These are phyloP conservation scores for Nothophytophthora sp. DNA, from an alignment of 352 stramenopile genomes.

Conservation along the genomic window DNA sequence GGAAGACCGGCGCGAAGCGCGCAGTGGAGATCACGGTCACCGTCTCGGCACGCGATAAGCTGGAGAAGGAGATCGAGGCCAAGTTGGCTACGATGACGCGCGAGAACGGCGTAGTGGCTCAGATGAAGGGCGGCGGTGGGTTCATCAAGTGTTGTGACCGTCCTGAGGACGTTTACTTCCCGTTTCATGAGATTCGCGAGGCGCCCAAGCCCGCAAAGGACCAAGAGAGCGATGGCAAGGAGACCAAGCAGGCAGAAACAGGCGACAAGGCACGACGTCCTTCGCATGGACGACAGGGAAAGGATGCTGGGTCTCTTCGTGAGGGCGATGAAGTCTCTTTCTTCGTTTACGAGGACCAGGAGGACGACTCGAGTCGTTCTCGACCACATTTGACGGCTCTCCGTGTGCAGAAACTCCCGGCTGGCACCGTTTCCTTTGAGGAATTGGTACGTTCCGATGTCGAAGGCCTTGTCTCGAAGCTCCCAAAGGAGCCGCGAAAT, in stretches of 20 bases:
- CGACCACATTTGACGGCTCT: conserved; percentile 56
- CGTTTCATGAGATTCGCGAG: conserved; percentile 65
- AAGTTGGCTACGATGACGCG: conserved; percentile 59
- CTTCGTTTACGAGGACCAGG: conserved; percentile 72
- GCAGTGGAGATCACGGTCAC: conserved; percentile 68
- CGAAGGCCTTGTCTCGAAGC: conserved; percentile 59
- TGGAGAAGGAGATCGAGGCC: conserved; percentile 70
- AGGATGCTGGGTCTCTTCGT: conserved; percentile 25
- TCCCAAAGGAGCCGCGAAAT: conserved; percentile 67
- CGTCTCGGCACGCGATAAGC: conserved; percentile 55
- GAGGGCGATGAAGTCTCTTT: conserved; percentile 82
- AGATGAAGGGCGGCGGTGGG: conserved; percentile 60
- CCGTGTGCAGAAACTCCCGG: conserved; percentile 62
- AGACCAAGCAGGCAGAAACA: conserved; percentile 5
- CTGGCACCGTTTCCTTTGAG: conserved; percentile 67
- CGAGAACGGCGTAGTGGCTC: conserved; percentile 59
- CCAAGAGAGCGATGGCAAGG: conserved; percentile 13
- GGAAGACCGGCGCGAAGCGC: conserved; percentile 62
- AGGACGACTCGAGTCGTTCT: conserved; percentile 37
- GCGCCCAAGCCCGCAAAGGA: conserved; percentile 18
- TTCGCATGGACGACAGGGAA: conserved; percentile 13
- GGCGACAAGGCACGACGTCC: conserved; percentile 8
- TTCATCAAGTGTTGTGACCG: conserved; percentile 77
- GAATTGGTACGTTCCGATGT: conserved; percentile 56
- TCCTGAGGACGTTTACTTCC: conserved; percentile 71